Evolutionary conservation across 1,284 basidiomycete genomes (phyloP).

Genomic region (Fomes fomentarius): DNA sequence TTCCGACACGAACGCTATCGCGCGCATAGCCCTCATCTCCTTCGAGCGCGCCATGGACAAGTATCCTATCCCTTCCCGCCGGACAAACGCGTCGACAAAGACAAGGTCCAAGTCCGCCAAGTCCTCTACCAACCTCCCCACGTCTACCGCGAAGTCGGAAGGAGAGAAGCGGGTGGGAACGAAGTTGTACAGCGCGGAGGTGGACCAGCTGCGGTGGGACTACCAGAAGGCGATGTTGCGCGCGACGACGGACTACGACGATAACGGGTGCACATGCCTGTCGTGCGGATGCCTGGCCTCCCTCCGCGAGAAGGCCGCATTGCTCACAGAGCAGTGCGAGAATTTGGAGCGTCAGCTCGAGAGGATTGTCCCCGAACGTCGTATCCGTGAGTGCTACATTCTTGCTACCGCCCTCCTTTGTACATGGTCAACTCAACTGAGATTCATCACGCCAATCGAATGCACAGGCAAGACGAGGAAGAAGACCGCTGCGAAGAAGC

Average conservation of each 20-base stretch:
- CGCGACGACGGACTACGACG: slow-evolving; percentile 1
- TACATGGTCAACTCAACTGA: too few relatives aligned
- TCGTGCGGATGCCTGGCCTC: slow-evolving; percentile 15
- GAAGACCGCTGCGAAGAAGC: slow-evolving; percentile 6
- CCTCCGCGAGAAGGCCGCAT: slow-evolving; percentile 6
- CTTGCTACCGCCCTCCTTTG: not conserved
- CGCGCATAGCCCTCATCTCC: slow-evolving; percentile 12
- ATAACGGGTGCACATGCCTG: slow-evolving; percentile 14
- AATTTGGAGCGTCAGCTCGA: slow-evolving; percentile 1
- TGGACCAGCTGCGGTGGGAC: slow-evolving; percentile 21
- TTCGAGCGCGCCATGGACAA: slow-evolving; percentile 28
- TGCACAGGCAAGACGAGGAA: slow-evolving; percentile 12
- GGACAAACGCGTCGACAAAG: slow-evolving; percentile 4
- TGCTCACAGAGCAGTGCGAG: slow-evolving; percentile 8
- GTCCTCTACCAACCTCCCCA: not conserved
- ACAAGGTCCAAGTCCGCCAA: not conserved
- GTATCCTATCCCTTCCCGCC: slow-evolving; percentile 17
- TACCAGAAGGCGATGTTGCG: slow-evolving; percentile 18
- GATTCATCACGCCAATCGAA: not conserved
- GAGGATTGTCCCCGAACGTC: slow-evolving; percentile 6
- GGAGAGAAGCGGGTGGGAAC: not conserved
- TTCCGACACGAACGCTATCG: slow-evolving; percentile 8
- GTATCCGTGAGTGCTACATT: slow-evolving; percentile 13
- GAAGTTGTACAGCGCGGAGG: slow-evolving; percentile 18
- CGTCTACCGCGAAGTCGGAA: not conserved